Conservation (phyloP, 495 filamentous ascomycete genomes). For the Thermothielavioides terrestris region DNA sequence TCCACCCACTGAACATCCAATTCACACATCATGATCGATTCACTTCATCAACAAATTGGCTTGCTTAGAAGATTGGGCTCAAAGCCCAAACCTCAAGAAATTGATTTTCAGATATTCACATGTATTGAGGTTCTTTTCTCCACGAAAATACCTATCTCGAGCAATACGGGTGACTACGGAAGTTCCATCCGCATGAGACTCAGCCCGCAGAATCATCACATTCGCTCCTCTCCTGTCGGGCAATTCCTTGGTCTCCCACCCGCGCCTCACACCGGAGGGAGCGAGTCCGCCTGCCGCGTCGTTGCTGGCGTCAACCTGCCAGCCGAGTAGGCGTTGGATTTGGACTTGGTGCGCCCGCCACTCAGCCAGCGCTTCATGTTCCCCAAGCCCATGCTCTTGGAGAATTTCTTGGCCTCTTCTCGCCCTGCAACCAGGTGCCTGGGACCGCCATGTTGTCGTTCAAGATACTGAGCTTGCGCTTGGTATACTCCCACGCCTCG, state of each 20-base stretch:
- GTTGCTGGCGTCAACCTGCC: slow-evolving; percentile 11
- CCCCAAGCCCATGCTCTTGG: slow-evolving; percentile 33
- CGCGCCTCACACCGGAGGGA: background rate
- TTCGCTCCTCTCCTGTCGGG: no score
- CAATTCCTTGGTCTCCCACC: background rate
- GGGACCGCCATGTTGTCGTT: slow-evolving; percentile 34
- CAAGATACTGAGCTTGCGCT: slow-evolving; percentile 42
- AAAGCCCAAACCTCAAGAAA: no score
- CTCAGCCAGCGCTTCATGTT: slow-evolving; percentile 37
- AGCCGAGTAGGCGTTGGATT: slow-evolving; percentile 18
- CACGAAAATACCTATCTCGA: no score
- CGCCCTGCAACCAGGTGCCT: slow-evolving; percentile 37
- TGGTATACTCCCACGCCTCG: slow-evolving; percentile 60
- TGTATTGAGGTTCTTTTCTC: no score
- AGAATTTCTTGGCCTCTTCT: slow-evolving; percentile 29
- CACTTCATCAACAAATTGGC: no score
- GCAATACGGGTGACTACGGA: no score
- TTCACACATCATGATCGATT: no score
- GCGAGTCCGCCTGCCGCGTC: slow-evolving; percentile 8
- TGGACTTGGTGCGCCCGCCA: slow-evolving; percentile 13
- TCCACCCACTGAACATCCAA: no score
- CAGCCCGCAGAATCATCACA: no score
- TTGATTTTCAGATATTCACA: no score
- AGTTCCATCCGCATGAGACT: no score
- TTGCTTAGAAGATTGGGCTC: no score